Evolutionary conservation across 2,329 filamentous ascomycete species (phyloP).

Genomic region (Drechslera avenae): DNA sequence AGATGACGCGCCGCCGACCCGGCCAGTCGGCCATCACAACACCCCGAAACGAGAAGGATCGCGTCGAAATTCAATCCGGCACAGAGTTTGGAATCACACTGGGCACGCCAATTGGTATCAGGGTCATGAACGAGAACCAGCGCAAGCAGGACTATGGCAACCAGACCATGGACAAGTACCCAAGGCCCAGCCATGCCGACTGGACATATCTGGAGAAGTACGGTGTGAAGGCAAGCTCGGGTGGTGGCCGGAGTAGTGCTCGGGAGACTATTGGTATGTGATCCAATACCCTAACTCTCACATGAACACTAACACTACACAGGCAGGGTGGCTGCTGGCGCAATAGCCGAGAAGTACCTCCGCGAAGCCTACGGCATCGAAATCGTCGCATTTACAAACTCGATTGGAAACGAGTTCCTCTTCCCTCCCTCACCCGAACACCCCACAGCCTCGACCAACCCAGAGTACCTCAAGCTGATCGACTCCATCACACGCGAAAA

Average conservation of each 20-base stretch:
- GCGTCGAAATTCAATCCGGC: constrained; percentile 89
- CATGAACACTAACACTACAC: constrained; percentile 19
- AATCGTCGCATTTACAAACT: constrained; percentile 88
- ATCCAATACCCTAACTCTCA: background rate
- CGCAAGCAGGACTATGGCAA: constrained; percentile 88
- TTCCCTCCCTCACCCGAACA: constrained; percentile 70
- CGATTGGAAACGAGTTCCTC: constrained; percentile 78
- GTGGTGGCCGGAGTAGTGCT: constrained; percentile 89
- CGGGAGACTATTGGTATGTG: constrained; percentile 82
- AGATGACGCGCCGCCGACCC: constrained; percentile 87
- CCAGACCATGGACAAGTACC: constrained; percentile 89
- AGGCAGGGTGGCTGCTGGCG: constrained; percentile 85
- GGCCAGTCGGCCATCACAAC: constrained; percentile 91
- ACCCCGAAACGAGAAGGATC: constrained; percentile 89
- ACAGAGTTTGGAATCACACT: constrained; percentile 88
- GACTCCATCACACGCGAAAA: constrained; percentile 72
- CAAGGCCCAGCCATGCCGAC: constrained; percentile 90
- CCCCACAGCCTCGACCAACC: constrained; percentile 73
- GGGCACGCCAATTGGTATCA: constrained; percentile 86
- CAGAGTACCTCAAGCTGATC: constrained; percentile 76
- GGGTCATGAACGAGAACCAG: constrained; percentile 91
- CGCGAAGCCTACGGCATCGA: constrained; percentile 79
- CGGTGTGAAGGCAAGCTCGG: constrained; percentile 87
- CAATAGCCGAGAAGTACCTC: constrained; percentile 93
- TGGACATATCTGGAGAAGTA: constrained; percentile 99